These are phyloP conservation scores for Teunomyces funiuensis DNA, from an alignment of 805 yeast genomes.

Conservation along the genomic window DNA sequence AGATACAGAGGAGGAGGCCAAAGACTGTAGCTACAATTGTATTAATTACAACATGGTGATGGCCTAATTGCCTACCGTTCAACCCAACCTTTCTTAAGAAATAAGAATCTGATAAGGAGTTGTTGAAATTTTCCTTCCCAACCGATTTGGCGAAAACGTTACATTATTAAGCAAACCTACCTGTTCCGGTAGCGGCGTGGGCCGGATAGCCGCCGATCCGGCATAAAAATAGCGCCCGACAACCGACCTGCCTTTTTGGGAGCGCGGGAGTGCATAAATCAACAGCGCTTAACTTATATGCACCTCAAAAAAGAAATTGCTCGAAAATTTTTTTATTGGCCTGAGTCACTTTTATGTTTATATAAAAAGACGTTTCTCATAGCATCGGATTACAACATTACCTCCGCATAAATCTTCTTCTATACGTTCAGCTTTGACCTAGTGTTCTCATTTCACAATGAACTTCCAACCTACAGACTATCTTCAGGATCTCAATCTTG, in stretches of 20 bases:
- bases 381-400: neutral
- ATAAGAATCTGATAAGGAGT: too few relatives aligned
- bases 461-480: slow-evolving; percentile 44
- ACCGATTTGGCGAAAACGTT: too few relatives aligned
- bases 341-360: slow-evolving; percentile 2
- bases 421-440: neutral
- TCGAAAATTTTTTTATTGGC: neutral
- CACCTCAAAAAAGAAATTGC: neutral
- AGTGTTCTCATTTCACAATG: slow-evolving; percentile 20
- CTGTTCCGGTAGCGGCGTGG: neutral
- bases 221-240: slow-evolving; percentile 3
- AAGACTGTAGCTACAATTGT: too few relatives aligned
- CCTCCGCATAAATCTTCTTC: neutral
- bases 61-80: too few relatives aligned
- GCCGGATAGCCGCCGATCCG: neutral
- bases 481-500: slow-evolving; percentile 40
- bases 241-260: neutral
- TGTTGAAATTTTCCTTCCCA: too few relatives aligned
- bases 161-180: neutral
- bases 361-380: neutral
- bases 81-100: too few relatives aligned
- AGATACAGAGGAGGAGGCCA: too few relatives aligned
- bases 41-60: too few relatives aligned
- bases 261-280: neutral
- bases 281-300: neutral